phyloP scores from a whole-genome alignment of 2,329 filamentous ascomycete genomes.

The Microcera coccophila region DNA sequence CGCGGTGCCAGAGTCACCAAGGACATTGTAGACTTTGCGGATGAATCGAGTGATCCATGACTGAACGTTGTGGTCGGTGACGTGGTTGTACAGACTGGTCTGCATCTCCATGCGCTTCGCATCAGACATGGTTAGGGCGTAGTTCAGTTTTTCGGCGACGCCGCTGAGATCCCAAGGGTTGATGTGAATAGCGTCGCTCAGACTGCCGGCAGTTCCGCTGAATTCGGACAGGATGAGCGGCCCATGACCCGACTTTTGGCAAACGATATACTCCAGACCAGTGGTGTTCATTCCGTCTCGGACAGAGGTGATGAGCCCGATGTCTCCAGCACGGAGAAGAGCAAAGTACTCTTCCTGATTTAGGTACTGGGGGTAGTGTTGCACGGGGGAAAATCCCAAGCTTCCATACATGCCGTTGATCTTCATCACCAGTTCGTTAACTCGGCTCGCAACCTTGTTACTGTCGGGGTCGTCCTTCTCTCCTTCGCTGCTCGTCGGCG shows the following conservation, averaged over 20 bases:
- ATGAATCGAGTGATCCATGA: constrained; percentile 80
- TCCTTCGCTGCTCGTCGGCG: constrained; percentile 75
- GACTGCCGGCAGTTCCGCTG: constrained; percentile 83
- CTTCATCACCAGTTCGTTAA: constrained; percentile 83
- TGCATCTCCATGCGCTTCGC: constrained; percentile 67
- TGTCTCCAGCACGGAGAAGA: constrained; percentile 82
- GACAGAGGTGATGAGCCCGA: constrained; percentile 91
- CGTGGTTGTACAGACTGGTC: constrained; percentile 72
- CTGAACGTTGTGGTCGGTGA: constrained; percentile 81
- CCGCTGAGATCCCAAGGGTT: constrained; percentile 91
- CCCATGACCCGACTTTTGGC: constrained; percentile 80
- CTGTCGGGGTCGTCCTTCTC: constrained; percentile 71
- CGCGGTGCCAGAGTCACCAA: constrained; percentile 71
- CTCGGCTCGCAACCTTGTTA: constrained; percentile 81
- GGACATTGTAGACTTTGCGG: constrained; percentile 72
- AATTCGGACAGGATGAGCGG: constrained; percentile 95
- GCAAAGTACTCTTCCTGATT: constrained; percentile 90
- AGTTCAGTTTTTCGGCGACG: constrained; percentile 78
- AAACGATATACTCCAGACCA: constrained; percentile 89
- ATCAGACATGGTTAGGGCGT: constrained; percentile 71
- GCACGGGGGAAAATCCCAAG: constrained; percentile 82
- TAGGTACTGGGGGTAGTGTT: constrained; percentile 92
- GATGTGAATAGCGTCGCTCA: constrained; percentile 86
- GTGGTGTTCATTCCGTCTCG: constrained; percentile 98
- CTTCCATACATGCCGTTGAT: constrained; percentile 92